Evolutionary conservation across 2,329 filamentous ascomycete genomes (phyloP).

Genomic region (Trichophyton mentagrophytes): DNA sequence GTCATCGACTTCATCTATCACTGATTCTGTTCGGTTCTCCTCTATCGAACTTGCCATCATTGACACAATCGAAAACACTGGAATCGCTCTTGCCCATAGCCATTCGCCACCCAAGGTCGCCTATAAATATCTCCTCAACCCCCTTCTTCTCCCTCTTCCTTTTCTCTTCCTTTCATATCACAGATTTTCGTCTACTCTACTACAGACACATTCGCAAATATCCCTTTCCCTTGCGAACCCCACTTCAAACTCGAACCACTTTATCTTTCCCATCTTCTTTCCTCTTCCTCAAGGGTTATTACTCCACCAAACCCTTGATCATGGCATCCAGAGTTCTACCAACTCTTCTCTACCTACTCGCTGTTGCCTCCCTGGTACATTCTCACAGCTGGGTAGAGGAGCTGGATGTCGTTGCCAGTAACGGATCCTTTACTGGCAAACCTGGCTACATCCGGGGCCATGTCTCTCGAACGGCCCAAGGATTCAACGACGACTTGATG

Average conservation of each 20-base stretch:
- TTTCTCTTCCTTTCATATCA: not conserved
- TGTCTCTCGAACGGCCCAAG: slow-evolving; percentile 42
- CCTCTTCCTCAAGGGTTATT: not conserved
- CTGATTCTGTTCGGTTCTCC: not conserved
- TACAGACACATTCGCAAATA: not conserved
- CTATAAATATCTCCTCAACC: not conserved
- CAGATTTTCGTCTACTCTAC: not conserved
- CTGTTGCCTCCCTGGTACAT: not conserved
- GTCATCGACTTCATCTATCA: not conserved
- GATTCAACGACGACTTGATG: slow-evolving; percentile 47
- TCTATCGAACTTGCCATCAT: not conserved
- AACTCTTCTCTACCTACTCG: not conserved
- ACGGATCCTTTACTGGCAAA: slow-evolving; percentile 59
- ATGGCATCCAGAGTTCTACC: not conserved
- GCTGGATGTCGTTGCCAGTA: slow-evolving; percentile 55
- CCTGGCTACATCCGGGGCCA: slow-evolving; percentile 66
- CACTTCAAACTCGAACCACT: not conserved
- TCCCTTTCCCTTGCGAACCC: not conserved
- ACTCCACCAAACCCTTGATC: not conserved
- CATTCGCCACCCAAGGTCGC: not conserved
- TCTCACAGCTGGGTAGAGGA: slow-evolving; percentile 76
- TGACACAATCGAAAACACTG: not conserved
- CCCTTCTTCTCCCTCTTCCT: not conserved
- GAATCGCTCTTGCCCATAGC: not conserved
- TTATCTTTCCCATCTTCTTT: not conserved